Base-by-base conservation (phyloP, 768 basidiomycete species). In the Lactarius trivialis region DNA sequence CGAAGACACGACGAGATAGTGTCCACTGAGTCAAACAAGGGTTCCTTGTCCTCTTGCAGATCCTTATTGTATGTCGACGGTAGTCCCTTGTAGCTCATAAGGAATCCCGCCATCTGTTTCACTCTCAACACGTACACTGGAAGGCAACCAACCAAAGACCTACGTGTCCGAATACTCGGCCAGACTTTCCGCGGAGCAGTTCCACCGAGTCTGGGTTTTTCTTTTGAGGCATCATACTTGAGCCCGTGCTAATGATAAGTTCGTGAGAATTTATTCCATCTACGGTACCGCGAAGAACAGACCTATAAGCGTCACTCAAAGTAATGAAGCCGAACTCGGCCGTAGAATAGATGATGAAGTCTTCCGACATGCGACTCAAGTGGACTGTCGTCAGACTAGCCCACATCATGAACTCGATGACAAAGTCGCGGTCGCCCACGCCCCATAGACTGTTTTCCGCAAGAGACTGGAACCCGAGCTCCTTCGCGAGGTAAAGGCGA, bases 31-130 rank as follows among this genome's bases (percentile, higher is more conserved):
- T 99, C 97, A 67, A 98, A 98, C 59, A 99, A 76, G 2, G 97
- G 95, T 70, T 99, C 97, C 74, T 99, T 98, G 74, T 96, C 93
- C 74, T 99, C 97, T 74, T 98, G 97, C 50, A 99, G 78, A 76
- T 99, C 97, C 74, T 99, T 99, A 81, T 99, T 98, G 77, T 99
- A 99, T 9, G 97, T 99, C 21, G 96, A 97, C 15, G 97, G 97
- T 50, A 98, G 77, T 33, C 97, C 97, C 71, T 99, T 99, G 69
- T 96, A 79, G 1, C 93, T 95, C 89, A 98, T 93, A 76, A 98
- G 77, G 76, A 98, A 97, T 2, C 97, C 97, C 14, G 96, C 84
- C 91, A 98, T 96, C 89, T 95, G 69, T 32, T 37, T n/a, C 49
- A 58, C 33, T 28, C 43, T 66, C 21, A 53, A 41, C 33, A 52